Base-by-base conservation (phyloP, 345 rosid species). In the Ceriops zippeliana region DNA sequence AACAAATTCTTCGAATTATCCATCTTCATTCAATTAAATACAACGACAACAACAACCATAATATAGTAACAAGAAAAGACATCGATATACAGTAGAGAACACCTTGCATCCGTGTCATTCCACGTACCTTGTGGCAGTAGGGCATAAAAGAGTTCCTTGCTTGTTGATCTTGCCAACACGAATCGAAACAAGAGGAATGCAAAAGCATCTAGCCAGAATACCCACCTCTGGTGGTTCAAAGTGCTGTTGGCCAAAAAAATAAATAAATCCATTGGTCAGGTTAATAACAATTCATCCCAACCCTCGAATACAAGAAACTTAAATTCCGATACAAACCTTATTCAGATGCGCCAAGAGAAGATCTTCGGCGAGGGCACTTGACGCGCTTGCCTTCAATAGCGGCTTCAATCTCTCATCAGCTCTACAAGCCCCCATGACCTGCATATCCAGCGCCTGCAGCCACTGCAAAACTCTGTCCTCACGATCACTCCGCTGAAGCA, bases 391-490 rank as follows among this genome's bases (percentile, higher is more conserved):
- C 85, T 92, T 96, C 83, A 92, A 75, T 84, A 96, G 72, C 17
- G 99, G 99, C 83, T 87, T 96, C 76, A 96, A 73, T 71, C 99
- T 86, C 87, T 96, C 99, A 19, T 96, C 98, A 7, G 85, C 91
- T n/a, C 99, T 83, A 77, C 99, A 96, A 26, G 98, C 98, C 22
- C 99, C 99, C 54, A 89, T 69, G 19, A 96, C 90, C 62, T 92
- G 99, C 87, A 90, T 68, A 78, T 96, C 98, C 71, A 96, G 83
- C 63, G 98, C 93, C 66, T 82, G 98, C 17, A 96, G 74, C 99
- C 99, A 96, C 83, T 79, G 83, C 74, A 92, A 56, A 73, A 96
- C 87, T 79, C 81, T 90, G 72, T 85, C 93, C 73, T 87, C 96
- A 20, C 89, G 84, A 73, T 74, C 87, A 75, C 76, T 84, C 17